These are phyloP conservation scores for Basidiobolus meristosporus DNA, from an alignment of 371 early-diverging fungal genomes.

Conservation along the genomic window DNA sequence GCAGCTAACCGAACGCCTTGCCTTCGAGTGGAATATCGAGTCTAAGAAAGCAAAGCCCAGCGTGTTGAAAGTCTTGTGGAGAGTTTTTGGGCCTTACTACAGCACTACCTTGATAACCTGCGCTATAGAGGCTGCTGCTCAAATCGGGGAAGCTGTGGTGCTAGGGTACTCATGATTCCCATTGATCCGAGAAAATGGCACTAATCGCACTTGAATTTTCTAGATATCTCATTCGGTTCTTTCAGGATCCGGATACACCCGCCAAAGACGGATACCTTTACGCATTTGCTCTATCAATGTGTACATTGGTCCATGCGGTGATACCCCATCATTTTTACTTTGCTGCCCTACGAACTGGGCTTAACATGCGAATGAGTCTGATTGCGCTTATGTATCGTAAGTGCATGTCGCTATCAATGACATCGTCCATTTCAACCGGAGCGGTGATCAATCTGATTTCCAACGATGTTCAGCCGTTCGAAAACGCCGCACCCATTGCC, in stretches of 20 bases:
- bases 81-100: constrained; percentile 8
- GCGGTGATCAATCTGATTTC: constrained; percentile 15
- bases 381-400: constrained; percentile 16
- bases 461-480: constrained; percentile 16
- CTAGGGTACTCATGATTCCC: constrained; percentile 10
- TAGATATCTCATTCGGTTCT: constrained; percentile 15
- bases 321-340: constrained; percentile 15
- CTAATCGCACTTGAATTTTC: too few species aligned
- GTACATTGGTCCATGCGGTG: constrained; percentile 10
- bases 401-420: constrained; percentile 11
- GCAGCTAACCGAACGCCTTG: neutral
- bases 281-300: constrained; percentile 9
- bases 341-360: constrained; percentile 12
- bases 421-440: constrained; percentile 12
- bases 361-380: constrained; percentile 9
- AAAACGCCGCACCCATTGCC: constrained; percentile 10
- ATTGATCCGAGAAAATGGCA: too few species aligned
- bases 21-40: neutral
- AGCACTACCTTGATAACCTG: constrained; percentile 6
- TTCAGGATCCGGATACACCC: constrained; percentile 4
- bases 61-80: constrained; percentile 8
- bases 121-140: constrained; percentile 7
- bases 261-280: constrained; percentile 9
- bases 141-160: constrained; percentile 13
- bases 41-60: constrained; percentile 5